These are phyloP conservation scores for Gnomoniopsis smithogilvyi DNA, from an alignment of 2,329 filamentous ascomycete species.

Conservation along the genomic window DNA sequence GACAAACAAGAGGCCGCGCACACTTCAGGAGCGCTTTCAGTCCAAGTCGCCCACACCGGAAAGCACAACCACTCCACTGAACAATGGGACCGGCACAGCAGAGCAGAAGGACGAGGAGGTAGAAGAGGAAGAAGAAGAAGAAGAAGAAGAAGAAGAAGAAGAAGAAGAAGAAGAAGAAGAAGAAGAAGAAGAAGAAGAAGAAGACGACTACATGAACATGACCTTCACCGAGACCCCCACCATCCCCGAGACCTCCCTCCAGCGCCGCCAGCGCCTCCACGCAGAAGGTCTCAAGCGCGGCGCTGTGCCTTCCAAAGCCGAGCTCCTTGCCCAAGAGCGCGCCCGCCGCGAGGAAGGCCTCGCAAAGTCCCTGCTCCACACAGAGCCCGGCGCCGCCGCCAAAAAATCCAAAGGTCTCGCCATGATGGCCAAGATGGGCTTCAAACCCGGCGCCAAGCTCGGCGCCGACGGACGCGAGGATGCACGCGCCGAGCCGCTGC, in stretches of 20 bases:
- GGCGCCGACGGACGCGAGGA: constrained; percentile 36
- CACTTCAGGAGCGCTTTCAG: neutral
- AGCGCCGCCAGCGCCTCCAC: constrained; percentile 50
- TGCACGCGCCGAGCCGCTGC: constrained; percentile 64
- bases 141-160: constrained; percentile 66
- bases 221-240: constrained; percentile 63
- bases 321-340: constrained; percentile 72
- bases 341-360: constrained; percentile 73
- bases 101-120: neutral
- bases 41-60: neutral
- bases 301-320: constrained; percentile 74
- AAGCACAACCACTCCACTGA: neutral
- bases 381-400: constrained; percentile 27
- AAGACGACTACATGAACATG: constrained; percentile 99
- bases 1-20: neutral
- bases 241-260: constrained; percentile 46
- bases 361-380: constrained; percentile 66
- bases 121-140: constrained; percentile 24
- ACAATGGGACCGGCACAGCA: neutral
- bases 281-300: constrained; percentile 66
- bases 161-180: neutral
- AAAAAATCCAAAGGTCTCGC: constrained; percentile 80
- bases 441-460: constrained; percentile 70
- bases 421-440: constrained; percentile 98
- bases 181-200: constrained; percentile 56